phyloP scores from a whole-genome alignment of 116 monocot genomes.

The Cymodocea nodosa region DNA sequence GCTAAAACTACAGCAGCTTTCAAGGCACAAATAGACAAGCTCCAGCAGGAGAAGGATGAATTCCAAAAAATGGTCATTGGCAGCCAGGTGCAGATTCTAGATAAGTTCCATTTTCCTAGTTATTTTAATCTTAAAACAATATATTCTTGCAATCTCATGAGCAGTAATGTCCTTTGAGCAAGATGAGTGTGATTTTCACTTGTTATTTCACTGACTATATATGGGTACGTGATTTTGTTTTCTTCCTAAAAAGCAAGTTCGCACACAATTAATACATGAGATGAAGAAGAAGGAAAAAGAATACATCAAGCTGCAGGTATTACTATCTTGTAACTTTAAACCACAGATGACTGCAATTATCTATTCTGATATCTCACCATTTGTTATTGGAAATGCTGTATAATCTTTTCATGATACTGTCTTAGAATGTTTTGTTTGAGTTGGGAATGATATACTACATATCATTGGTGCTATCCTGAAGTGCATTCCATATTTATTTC shows the following conservation, averaged over 20 bases:
- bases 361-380: not conserved
- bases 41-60: constrained; percentile 95
- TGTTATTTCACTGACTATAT: not conserved
- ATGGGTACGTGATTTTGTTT: not conserved
- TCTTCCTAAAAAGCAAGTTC: constrained; percentile 55
- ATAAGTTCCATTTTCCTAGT: not conserved
- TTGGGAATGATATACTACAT: not conserved
- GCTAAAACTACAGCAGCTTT: constrained; percentile 72
- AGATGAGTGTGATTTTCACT: not conserved
- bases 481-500: not conserved
- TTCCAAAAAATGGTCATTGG: constrained; percentile 98
- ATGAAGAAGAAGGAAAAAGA: constrained; percentile 99
- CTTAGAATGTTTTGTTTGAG: too few species aligned
- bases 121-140: not conserved
- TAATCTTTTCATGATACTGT: too few species aligned
- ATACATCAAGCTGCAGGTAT: constrained; percentile 93
- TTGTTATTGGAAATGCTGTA: too few species aligned
- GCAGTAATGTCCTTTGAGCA: not conserved
- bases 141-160: not conserved
- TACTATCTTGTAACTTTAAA: not conserved
- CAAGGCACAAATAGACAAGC: constrained; percentile 88
- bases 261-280: constrained; percentile 96
- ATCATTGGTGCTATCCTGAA: not conserved
- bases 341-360: not conserved
- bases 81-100: constrained; percentile 53